phyloP scores from a whole-genome alignment of 345 rosid species.

The Moricandia moricandioides region DNA sequence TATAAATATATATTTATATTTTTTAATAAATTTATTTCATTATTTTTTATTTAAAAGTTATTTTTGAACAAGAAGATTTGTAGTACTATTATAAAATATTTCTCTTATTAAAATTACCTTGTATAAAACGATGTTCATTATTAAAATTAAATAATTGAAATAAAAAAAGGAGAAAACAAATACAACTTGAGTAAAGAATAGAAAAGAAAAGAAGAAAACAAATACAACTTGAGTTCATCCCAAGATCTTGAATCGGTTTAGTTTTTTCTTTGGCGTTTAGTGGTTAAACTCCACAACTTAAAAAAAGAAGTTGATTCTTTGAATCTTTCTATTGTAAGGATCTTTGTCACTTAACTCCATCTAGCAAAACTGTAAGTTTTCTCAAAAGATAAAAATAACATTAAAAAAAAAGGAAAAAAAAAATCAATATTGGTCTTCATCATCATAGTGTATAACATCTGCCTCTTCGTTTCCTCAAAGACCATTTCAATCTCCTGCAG shows the following conservation, averaged over 20 bases:
- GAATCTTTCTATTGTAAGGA: neutral
- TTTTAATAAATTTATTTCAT: too few species aligned
- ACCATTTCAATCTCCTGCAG: slow-evolving; percentile 8
- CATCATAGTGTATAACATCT: slow-evolving; percentile 20
- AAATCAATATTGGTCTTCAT: neutral
- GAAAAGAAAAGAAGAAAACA: slow-evolving; percentile 6
- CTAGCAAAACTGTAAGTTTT: neutral
- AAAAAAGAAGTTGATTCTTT: too few species aligned
- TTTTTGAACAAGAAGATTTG: too few species aligned
- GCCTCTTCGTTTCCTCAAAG: slow-evolving; percentile 35
- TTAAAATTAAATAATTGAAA: neutral
- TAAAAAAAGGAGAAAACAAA: slow-evolving; percentile 17
- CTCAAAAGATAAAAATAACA: neutral
- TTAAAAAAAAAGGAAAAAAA: neutral
- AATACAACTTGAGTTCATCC: slow-evolving; percentile 24
- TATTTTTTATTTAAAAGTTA: too few species aligned
- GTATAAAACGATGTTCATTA: too few species aligned
- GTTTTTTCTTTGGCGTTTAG: neutral
- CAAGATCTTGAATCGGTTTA: neutral
- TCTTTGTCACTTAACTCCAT: neutral
- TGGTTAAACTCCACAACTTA: neutral
- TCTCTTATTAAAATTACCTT: too few species aligned
- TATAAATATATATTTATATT: too few species aligned
- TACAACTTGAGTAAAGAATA: slow-evolving; percentile 25
- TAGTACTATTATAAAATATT: too few species aligned